Conservation (phyloP, 139 green algal genomes). For the Tetradesmus obliquus region DNA sequence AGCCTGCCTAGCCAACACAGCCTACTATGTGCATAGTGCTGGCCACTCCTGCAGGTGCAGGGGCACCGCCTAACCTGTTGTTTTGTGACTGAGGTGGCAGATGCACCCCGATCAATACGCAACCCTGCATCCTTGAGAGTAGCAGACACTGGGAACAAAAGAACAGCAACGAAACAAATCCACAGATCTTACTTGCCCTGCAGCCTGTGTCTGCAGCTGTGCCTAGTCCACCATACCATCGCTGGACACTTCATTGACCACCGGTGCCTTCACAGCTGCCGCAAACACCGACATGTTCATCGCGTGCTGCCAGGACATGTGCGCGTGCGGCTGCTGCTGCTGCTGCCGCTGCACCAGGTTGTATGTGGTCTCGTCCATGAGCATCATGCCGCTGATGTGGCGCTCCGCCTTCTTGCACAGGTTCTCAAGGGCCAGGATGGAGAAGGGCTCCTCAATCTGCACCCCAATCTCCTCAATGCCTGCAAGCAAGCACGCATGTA, state of each 20-base stretch:
- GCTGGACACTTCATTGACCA: background rate
- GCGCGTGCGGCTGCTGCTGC: constrained; percentile 6
- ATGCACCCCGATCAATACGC: background rate
- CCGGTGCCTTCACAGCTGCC: background rate
- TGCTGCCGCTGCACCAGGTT: background rate
- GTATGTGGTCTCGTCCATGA: constrained; percentile 31
- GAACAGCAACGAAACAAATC: too few relatives aligned
- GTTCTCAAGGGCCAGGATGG: constrained; percentile 63
- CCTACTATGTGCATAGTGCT: too few relatives aligned
- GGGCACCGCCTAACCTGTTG: too few relatives aligned
- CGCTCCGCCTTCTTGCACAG: constrained; percentile 49
- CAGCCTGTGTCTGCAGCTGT: background rate
- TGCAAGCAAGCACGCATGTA: background rate
- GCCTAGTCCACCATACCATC: constrained; percentile 20
- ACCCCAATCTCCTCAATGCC: constrained; percentile 64
- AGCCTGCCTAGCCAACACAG: too few relatives aligned
- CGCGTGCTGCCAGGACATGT: constrained; percentile 12
- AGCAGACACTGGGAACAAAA: too few relatives aligned
- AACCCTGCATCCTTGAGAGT: too few relatives aligned
- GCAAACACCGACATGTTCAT: constrained; percentile 20
- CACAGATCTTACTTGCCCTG: too few relatives aligned
- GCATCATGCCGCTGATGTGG: constrained; percentile 42
- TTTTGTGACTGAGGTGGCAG: background rate
- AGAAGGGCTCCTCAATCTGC: constrained; percentile 64
- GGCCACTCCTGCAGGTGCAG: too few relatives aligned